Evolutionary conservation across 352 stramenopile species (phyloP).

Genomic region (Pythium pyrilobum): DNA sequence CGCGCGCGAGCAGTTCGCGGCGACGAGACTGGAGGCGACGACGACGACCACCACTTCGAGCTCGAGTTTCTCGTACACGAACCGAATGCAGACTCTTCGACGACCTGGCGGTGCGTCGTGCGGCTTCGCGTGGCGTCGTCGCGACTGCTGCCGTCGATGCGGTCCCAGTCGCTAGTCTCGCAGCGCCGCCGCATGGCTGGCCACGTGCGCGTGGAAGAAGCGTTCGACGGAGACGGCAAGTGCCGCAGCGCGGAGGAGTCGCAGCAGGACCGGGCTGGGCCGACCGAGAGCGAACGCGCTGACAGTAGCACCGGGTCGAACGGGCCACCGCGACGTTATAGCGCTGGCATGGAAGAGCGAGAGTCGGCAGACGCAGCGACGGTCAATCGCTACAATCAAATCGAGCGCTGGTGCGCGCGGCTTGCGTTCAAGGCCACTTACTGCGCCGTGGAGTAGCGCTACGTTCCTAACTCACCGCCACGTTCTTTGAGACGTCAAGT

Average conservation of each 20-base stretch:
- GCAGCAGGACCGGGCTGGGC: too few species aligned
- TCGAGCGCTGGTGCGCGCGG: neutral
- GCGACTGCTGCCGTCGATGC: neutral
- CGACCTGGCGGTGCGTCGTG: constrained; percentile 1
- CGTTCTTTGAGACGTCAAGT: too few species aligned
- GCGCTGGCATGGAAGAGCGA: too few species aligned
- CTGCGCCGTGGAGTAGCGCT: neutral
- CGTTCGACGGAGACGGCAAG: neutral
- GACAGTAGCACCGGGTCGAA: constrained; percentile 4
- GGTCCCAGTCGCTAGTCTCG: neutral
- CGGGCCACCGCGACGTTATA: neutral
- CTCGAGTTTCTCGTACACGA: neutral
- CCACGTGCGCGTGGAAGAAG: constrained; percentile 2
- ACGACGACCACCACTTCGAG: neutral
- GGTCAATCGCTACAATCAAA: neutral
- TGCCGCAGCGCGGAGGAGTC: neutral
- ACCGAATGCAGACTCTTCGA: neutral
- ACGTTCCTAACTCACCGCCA: neutral
- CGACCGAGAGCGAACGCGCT: neutral
- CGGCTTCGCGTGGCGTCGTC: neutral
- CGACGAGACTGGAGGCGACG: neutral
- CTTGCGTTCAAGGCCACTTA: constrained; percentile 5
- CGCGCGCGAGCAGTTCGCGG: neutral
- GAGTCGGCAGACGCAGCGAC: neutral
- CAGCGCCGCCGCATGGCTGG: constrained; percentile 2